These are phyloP conservation scores for Aspergillus kassunensis DNA, from an alignment of 495 filamentous ascomycete genomes.

Conservation along the genomic window DNA sequence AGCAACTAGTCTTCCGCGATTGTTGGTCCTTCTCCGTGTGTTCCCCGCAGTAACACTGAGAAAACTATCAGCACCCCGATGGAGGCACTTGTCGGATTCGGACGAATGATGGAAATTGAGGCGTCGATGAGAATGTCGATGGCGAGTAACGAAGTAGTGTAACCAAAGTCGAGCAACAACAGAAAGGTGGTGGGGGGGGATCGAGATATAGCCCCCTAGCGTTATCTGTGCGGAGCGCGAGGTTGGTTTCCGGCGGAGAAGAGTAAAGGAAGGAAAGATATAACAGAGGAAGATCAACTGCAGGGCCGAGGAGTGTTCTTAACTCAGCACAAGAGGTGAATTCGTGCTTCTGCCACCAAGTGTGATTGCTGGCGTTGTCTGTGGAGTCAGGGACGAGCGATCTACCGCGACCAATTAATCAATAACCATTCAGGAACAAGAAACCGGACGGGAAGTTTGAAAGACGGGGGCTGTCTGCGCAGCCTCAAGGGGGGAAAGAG, in stretches of 20 bases:
- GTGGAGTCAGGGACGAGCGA: constrained; percentile 26
- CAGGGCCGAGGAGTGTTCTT: constrained; percentile 9
- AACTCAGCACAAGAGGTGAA: constrained; percentile 9
- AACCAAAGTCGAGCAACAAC: neutral
- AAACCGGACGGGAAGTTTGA: constrained; percentile 3
- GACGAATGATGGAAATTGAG: neutral
- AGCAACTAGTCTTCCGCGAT: neutral
- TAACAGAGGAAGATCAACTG: constrained; percentile 12
- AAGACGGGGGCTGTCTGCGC: constrained; percentile 13
- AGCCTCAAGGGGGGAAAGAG: constrained; percentile 18
- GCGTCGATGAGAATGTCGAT: neutral
- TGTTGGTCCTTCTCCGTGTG: neutral
- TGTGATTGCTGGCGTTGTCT: constrained; percentile 22
- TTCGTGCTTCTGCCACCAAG: constrained; percentile 8
- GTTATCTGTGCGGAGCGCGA: constrained; percentile 2
- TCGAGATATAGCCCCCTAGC: constrained; percentile 4
- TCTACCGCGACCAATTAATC: constrained; percentile 28
- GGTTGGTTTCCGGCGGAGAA: constrained; percentile 5
- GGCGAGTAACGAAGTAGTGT: neutral
- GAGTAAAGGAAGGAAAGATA: constrained; percentile 4
- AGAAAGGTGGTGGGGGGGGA: constrained; percentile 6
- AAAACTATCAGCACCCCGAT: neutral
- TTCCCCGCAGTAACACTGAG: constrained; percentile 7
- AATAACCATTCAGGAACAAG: constrained; percentile 22
- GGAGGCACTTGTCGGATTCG: neutral